Evolutionary conservation across 2,329 filamentous ascomycete genomes (phyloP).

Genomic region (Trichoderma lentiforme): DNA sequence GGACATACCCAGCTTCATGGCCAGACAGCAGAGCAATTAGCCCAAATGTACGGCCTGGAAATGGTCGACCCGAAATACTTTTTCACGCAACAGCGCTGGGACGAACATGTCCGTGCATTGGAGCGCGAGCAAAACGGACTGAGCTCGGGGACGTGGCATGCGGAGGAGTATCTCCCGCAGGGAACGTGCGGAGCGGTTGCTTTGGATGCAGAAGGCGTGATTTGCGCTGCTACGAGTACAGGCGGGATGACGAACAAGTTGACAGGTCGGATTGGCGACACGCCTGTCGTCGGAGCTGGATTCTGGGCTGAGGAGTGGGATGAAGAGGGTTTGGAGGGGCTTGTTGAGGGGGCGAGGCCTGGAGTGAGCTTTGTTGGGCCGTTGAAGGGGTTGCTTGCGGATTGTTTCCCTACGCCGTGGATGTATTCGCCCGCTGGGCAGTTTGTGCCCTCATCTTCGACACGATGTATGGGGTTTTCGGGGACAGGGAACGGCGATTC

Average conservation of each 20-base stretch:
- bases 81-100: conserved; percentile 74
- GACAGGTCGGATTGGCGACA: conserved; percentile 81
- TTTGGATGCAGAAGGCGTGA: conserved; percentile 68
- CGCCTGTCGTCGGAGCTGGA: conserved; percentile 76
- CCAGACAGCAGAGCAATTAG: conserved; percentile 65
- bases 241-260: conserved; percentile 88
- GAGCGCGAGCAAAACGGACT: conserved; percentile 45
- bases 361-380: conserved; percentile 31
- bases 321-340: conserved; percentile 33
- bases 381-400: conserved; percentile 50
- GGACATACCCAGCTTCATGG: conserved; percentile 70
- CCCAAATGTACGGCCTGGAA: conserved; percentile 64
- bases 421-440: conserved; percentile 33
- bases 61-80: conserved; percentile 70
- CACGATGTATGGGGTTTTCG: conserved; percentile 57
- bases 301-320: conserved; percentile 89
- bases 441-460: conserved; percentile 2
- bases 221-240: conserved; percentile 65
- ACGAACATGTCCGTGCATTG: conserved; percentile 65
- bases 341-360: background rate
- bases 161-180: conserved; percentile 68
- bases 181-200: conserved; percentile 83
- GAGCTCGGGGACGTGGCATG: conserved; percentile 53
- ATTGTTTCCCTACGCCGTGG: conserved; percentile 56
- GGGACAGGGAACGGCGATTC: conserved; percentile 88